Evolutionary conservation across 2,329 filamentous ascomycete species (phyloP), one percentile per base, ranked within the genome.

Genomic region (Aspergillus texensis): DNA sequence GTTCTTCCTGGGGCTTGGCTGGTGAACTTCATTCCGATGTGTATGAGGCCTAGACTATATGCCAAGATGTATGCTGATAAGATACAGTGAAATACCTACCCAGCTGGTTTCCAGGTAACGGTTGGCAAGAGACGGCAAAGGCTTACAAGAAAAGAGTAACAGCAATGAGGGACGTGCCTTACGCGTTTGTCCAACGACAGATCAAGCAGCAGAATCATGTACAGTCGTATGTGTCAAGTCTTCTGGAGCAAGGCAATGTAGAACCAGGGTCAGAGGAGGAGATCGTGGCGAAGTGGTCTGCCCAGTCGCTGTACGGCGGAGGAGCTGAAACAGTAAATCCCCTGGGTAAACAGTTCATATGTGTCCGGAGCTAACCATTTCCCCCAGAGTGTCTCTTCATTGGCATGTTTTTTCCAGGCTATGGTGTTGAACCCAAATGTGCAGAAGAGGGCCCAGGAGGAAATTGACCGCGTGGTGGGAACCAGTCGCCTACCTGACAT

Each of bases 381-480:
- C 11, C 21, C 16, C 45, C 19, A 60, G 58, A 39, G 28, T 16
- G 45, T 60, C 10, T 60, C 58, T 0, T 28, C 50, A 4, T 36
- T 60, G 4, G 50, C 21, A 2, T 54, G 46, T 2, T 60, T 60
- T 21, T 60, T 60, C 43, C 19, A 55, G 16, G 58, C 58, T 5
- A 60, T 60, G 58, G 14, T n/a, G 9, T 43, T 60, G 1, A 39
- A 55, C 11, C 52, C 58, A 5, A 41, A 55, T 2, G 50, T 60
- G 24, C 58, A 60, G 21, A 14, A 28, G 28, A 60, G 28, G 6
- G 58, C 58, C 4, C 58, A 56, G 16, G 58, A 28, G 19, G 58
- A 60, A 56, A 60, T 60, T 9, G 58, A 60, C 50, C 26, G 39
- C 5, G 58, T 60, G 8, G 30, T 52, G 1, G 58, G 58, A 24